Evolutionary conservation across 208 protist genomes (phyloP), one percentile per base, ranked within the genome.

Genomic region (Tritrichomonas musculus): DNA sequence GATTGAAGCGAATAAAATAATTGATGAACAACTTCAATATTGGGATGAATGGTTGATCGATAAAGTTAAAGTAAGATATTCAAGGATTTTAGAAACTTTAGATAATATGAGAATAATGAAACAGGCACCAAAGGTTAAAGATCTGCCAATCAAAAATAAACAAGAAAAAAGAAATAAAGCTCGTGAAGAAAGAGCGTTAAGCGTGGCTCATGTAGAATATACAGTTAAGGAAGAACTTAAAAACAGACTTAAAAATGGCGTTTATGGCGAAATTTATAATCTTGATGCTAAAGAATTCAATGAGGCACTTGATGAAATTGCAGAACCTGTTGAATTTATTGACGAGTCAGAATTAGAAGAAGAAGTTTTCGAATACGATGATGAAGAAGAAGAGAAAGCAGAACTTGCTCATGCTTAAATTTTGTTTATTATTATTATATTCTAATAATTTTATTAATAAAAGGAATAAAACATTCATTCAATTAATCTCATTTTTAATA

Each of bases 231-330:
- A 88, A 57, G 77, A 88, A 57, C 47, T 88, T 57, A 41, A 41
- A 30, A 20, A 47, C 20, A 44, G 77, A 53, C 77, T 88, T 60
- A 53, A 39, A 27, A 33, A 44, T 39, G 77, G 77, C 22, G 77
- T 53, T 33, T 88, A 88, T 49, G 77, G 77, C 33, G 77, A 88
- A 57, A 88, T 88, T 22, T 88, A 88, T 36, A 88, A 88, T 27
- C 77, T 88, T 20, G 39, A 88, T 5, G 41, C 53, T 39, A 47
- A 53, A 41, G 77, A 53, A 50, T 88, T 88, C 27, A 30, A 88
- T 53, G 77, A 88, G 25, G 47, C 41, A 33, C 77, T 88, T 30
- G 77, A 88, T 57, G 77, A 88, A 57, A 20, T 72, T 11, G 69
- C 39, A 47, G 47, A 53, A 20, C 47, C 41, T 39, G 47, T 88